Base-by-base conservation (phyloP, 257 asterid genomes). In the Solanum sejunctum region DNA sequence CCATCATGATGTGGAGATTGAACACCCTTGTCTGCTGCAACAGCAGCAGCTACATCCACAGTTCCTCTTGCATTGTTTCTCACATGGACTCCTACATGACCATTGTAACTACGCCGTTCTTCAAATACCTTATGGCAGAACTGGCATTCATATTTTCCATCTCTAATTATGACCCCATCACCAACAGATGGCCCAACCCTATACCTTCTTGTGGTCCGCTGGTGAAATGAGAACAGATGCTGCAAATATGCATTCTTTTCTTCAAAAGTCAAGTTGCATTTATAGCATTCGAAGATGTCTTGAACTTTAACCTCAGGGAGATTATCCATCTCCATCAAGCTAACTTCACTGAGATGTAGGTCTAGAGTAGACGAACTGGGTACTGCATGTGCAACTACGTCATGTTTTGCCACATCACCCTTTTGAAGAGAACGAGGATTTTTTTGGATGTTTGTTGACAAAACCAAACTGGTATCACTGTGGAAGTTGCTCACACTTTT, bases 131-230 rank as follows among this genome's bases (percentile, higher is more conserved):
- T 93, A 91, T 96, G 98, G 88, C 99, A 94, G 89, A 93, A 93
- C 85, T 94, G 98, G 89, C 99, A 94, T 89, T 94, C 98, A 64
- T 87, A 96, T 89, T 94, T 93, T 64, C 98, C 98, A 85, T 94
- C 97, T 90, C 81, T 93, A 66, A 93, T 90, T 70, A 97, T 93
- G 83, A 93, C 97, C 39, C 97, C 98, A 72, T 95, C 98, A 49
- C 94, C 95, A 66, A 95, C 90, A 82, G 95, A 86, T 10, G 90
- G 87, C 91, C 97, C 94, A 67, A 92, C 73, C 85, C 86, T 95
- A 92, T 89, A 91, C 87, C 95, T 93, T 87, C 92, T 97, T 26
- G 96, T 92, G 69, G 97, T 91, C 89, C 90, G 95, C 89, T 92
- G 94, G 89, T 97, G 99, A 90, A 91, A 84, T 9, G 98, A 88